These are phyloP conservation scores for Sclerotinia spermophila DNA, from an alignment of 2,329 filamentous ascomycete species.

Conservation along the genomic window DNA sequence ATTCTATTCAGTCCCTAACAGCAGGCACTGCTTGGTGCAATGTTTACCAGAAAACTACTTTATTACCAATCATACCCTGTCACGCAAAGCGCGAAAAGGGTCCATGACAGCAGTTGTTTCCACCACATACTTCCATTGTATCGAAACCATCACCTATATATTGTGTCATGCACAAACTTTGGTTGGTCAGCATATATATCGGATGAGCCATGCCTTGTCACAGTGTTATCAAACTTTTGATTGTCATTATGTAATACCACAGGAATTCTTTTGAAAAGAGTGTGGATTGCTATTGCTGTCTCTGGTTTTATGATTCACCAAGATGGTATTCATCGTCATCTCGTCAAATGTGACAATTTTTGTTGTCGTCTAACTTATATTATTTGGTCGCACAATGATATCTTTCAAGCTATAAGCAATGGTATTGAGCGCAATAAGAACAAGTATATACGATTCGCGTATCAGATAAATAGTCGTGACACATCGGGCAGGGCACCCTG, in stretches of 20 bases:
- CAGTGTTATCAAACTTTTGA: not conserved
- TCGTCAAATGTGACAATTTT: not conserved
- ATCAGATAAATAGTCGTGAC: no score
- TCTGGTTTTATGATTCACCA: not conserved
- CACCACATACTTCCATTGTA: not conserved
- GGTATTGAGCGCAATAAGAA: not conserved
- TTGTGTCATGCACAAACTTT: accelerated
- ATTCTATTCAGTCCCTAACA: accelerated
- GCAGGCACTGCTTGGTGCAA: not conserved
- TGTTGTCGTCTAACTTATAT: no score
- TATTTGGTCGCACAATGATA: not conserved
- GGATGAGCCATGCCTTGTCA: no score
- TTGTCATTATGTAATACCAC: accelerated
- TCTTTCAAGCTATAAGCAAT: not conserved
- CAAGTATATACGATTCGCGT: accelerated
- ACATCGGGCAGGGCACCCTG: not conserved
- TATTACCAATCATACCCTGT: not conserved
- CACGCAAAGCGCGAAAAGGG: not conserved
- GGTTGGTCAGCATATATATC: not conserved
- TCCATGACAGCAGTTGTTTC: not conserved
- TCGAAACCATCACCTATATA: accelerated
- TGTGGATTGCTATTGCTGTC: no score
- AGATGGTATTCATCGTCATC: not conserved
- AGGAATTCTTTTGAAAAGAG: not conserved
- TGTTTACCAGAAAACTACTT: not conserved